Conservation (phyloP, 805 yeast species). For the Yamadazyma sp. region DNA sequence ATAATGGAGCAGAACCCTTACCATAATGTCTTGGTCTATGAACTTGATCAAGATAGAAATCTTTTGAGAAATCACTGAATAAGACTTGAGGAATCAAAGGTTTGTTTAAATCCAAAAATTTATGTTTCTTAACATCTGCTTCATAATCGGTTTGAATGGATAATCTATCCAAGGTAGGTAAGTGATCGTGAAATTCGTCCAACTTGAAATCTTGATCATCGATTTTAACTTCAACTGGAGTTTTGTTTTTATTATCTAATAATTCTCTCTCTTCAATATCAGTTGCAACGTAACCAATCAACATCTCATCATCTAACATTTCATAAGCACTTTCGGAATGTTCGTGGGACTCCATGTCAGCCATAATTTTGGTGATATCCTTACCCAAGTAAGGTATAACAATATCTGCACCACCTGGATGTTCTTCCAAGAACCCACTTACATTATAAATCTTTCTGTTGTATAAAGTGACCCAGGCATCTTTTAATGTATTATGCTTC, state of each 20-base stretch:
- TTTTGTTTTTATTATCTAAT: constrained; percentile 54
- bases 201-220: constrained; percentile 25
- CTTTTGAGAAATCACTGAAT: constrained; percentile 72
- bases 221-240: constrained; percentile 54
- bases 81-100: constrained; percentile 83
- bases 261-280: constrained; percentile 72
- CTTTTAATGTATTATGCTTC: constrained; percentile 48
- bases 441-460: constrained; percentile 83
- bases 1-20: constrained; percentile 91
- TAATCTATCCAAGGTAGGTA: constrained; percentile 72
- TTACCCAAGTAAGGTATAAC: constrained; percentile 57
- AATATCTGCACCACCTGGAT: constrained; percentile 66
- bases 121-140: constrained; percentile 70
- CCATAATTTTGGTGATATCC: constrained; percentile 69
- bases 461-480: constrained; percentile 81
- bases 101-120: constrained; percentile 79
- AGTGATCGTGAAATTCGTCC: constrained; percentile 50
- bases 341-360: constrained; percentile 67
- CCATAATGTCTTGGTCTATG: constrained; percentile 99
- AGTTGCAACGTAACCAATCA: constrained; percentile 83
- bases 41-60: constrained; percentile 91
- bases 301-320: constrained; percentile 74
- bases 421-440: constrained; percentile 67
- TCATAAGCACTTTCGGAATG: constrained; percentile 87
- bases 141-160: constrained; percentile 75